Conservation (phyloP, 164 flowering plant genomes). For the Amborella trichopoda region DNA sequence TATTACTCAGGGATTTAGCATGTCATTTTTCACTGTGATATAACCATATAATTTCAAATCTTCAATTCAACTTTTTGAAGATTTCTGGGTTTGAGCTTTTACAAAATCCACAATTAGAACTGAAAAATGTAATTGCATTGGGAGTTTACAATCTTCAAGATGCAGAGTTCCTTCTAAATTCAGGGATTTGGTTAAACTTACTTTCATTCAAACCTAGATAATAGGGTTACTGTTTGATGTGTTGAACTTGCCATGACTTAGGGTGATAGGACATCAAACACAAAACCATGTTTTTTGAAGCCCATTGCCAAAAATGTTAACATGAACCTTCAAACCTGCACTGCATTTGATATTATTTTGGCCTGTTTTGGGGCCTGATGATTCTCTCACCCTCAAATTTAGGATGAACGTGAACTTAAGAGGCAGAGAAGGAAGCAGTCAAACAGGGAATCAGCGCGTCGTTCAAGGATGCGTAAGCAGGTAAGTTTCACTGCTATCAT, state of each 20-base stretch:
- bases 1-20: background rate
- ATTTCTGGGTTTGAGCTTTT: background rate
- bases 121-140: background rate
- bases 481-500: constrained; percentile 16
- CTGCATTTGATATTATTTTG: background rate
- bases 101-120: background rate
- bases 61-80: background rate
- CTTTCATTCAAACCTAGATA: too few relatives aligned
- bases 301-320: background rate
- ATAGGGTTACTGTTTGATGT: background rate
- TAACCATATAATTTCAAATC: background rate
- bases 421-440: constrained; percentile 93
- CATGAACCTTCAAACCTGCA: background rate
- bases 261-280: too few relatives aligned
- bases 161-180: too few relatives aligned
- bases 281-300: background rate
- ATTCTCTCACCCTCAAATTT: constrained; percentile 3
- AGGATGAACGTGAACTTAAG: constrained; percentile 96
- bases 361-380: background rate
- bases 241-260: too few relatives aligned
- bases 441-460: constrained; percentile 93
- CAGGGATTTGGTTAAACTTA: too few relatives aligned
- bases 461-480: constrained; percentile 94
- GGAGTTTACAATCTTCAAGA: background rate
- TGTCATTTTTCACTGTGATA: background rate